A percentile compares a stretch with the other conserved stretches of the same genome.
These are phyloP conservation scores for Dothideomycetes sp. DNA, from an alignment of 2,329 filamentous ascomycete species.

Conservation along the genomic window DNA sequence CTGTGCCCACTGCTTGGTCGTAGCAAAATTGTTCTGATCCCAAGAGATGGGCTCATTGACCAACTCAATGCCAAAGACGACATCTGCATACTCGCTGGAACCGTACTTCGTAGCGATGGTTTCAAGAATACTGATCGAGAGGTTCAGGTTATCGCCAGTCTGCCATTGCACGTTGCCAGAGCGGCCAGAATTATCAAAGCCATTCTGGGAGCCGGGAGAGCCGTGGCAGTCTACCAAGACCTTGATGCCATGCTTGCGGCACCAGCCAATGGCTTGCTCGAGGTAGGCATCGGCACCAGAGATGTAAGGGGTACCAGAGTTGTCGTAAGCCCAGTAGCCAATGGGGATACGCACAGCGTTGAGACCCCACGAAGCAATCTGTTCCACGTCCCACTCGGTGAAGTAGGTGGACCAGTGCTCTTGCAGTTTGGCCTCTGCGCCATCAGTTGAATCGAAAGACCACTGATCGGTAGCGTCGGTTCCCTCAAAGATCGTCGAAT, in stretches of 20 bases:
- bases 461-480: conserved; percentile 24
- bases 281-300: conserved; percentile 37
- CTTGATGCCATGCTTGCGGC: conserved; percentile 26
- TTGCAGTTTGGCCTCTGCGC: conserved; percentile 24
- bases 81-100: conserved; percentile 24
- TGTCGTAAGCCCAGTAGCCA: conserved; percentile 42
- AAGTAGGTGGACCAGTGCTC: conserved; percentile 28
- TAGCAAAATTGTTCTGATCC: conserved; percentile 22
- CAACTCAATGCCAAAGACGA: conserved; percentile 33
- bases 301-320: conserved; percentile 32
- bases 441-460: conserved; percentile 23
- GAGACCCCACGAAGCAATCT: conserved; percentile 27
- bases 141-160: conserved; percentile 16
- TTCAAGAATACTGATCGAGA: conserved; percentile 26
- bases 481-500: conserved; percentile 22
- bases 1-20: conserved; percentile 24
- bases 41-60: conserved; percentile 32
- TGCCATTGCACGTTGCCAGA: conserved; percentile 11
- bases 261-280: conserved; percentile 18
- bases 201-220: conserved; percentile 64
- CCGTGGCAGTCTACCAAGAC: conserved; percentile 48
- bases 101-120: conserved; percentile 31
- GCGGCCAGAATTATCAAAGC: conserved; percentile 12
- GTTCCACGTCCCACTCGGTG: conserved; percentile 30
- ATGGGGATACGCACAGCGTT: conserved; percentile 40